Conservation (phyloP, 108 stramenopile species). For the Skeletonema costatum region DNA sequence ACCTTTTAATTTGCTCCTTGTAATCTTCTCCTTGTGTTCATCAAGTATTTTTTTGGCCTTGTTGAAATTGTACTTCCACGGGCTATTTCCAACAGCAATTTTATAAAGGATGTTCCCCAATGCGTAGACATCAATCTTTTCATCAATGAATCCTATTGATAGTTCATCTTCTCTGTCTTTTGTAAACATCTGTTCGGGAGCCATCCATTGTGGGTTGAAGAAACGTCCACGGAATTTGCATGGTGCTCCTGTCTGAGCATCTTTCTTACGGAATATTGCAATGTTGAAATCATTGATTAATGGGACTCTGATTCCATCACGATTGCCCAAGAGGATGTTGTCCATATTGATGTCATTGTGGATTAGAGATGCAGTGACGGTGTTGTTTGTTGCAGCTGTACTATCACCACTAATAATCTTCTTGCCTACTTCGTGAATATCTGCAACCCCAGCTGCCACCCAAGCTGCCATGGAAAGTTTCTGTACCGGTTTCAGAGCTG, state of each 20-base stretch:
- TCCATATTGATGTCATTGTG: conserved; percentile 84
- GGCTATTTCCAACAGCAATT: conserved; percentile 46
- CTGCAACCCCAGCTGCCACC: conserved; percentile 71
- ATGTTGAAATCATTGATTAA: conserved; percentile 88
- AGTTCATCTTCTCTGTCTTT: conserved; percentile 23
- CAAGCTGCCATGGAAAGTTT: conserved; percentile 68
- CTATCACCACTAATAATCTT: not conserved
- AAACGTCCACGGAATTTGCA: conserved; percentile 79
- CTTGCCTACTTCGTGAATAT: conserved; percentile 66
- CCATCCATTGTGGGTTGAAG: conserved; percentile 78
- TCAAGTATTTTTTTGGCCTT: conserved; percentile 31
- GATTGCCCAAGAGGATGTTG: conserved; percentile 64
- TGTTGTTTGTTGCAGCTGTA: not conserved
- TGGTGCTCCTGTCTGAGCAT: conserved; percentile 48
- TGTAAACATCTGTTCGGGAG: conserved; percentile 75
- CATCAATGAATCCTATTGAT: conserved; percentile 41
- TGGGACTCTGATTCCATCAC: conserved; percentile 59
- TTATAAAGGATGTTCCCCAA: conserved; percentile 60
- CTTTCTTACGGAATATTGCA: conserved; percentile 76
- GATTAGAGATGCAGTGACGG: conserved; percentile 50
- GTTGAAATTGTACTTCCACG: conserved; percentile 48
- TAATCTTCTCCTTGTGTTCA: conserved; percentile 41
- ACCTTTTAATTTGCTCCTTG: conserved; percentile 75
- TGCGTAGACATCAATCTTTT: conserved; percentile 75
- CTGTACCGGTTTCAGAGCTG: conserved; percentile 34